These are phyloP conservation scores for Dictyostelium gargantuum DNA, from an alignment of 208 protist genomes.

Conservation along the genomic window DNA sequence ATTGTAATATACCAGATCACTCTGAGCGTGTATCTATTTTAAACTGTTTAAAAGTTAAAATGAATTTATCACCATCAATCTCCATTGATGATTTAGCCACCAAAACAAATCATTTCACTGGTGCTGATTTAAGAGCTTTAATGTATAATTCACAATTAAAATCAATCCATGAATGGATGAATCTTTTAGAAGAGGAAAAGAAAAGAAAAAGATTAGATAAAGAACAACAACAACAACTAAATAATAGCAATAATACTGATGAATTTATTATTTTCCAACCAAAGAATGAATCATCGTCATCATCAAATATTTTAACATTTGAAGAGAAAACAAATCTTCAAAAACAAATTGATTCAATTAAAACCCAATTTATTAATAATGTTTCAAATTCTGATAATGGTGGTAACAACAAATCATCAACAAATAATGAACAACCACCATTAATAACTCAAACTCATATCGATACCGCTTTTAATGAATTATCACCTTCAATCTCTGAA, in stretches of 20 bases:
- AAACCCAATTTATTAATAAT: conserved; percentile 15
- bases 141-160: conserved; percentile 75
- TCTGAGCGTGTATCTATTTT: conserved; percentile 86
- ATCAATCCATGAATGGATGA: conserved; percentile 70
- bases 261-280: conserved; percentile 21
- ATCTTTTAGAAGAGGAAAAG: not conserved
- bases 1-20: conserved; percentile 89
- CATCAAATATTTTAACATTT: not conserved
- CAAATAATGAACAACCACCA: not conserved
- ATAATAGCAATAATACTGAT: not conserved
- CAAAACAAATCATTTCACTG: conserved; percentile 65
- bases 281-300: not conserved
- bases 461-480: conserved; percentile 36
- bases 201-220: not conserved
- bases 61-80: conserved; percentile 54
- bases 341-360: conserved; percentile 24
- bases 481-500: conserved; percentile 38
- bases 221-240: not conserved
- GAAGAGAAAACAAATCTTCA: conserved; percentile 25
- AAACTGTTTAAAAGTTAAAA: conserved; percentile 5
- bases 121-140: conserved; percentile 78
- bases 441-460: conserved; percentile 50
- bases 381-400: not conserved
- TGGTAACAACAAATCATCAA: too few relatives aligned
- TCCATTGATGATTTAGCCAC: conserved; percentile 54